phyloP scores from a whole-genome alignment of 768 basidiomycete species.

The Suillus paluster region DNA sequence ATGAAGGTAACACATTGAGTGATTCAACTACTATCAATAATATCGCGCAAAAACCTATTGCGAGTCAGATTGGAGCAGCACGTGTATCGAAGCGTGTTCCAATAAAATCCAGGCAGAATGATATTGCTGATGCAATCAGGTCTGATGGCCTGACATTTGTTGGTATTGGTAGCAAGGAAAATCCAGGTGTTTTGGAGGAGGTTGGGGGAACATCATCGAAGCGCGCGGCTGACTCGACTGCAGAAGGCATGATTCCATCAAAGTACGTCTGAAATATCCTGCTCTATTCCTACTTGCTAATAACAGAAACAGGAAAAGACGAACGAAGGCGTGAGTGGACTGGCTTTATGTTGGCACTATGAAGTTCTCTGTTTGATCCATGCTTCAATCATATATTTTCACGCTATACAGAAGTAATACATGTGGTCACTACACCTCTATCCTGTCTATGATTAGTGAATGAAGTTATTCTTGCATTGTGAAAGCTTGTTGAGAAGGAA shows the following conservation, averaged over 20 bases:
- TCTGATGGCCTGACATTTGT: neutral
- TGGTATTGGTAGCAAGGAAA: neutral
- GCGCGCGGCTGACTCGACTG: neutral
- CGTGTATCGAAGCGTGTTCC: neutral
- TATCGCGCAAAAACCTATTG: too few species aligned
- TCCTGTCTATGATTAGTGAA: too few species aligned
- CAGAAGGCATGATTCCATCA: neutral
- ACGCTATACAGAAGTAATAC: too few species aligned
- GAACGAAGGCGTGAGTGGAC: neutral
- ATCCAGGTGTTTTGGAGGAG: neutral
- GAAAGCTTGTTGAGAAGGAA: too few species aligned
- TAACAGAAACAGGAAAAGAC: neutral
- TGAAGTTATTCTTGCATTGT: too few species aligned
- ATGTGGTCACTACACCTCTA: too few species aligned
- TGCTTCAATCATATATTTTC: too few species aligned
- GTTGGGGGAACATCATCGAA: neutral
- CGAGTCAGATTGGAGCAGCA: too few species aligned
- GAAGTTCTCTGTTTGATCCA: too few species aligned
- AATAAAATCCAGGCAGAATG: neutral
- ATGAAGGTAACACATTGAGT: too few species aligned
- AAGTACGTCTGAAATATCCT: neutral
- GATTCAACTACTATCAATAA: too few species aligned
- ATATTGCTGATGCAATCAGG: neutral
- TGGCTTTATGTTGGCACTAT: too few species aligned
- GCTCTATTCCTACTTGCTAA: neutral